A percentile compares a stretch with the other conserved stretches of the same genome.
Conservation (phyloP, 192 early-diverging fungal genomes). For the Coemansia pectinata region DNA sequence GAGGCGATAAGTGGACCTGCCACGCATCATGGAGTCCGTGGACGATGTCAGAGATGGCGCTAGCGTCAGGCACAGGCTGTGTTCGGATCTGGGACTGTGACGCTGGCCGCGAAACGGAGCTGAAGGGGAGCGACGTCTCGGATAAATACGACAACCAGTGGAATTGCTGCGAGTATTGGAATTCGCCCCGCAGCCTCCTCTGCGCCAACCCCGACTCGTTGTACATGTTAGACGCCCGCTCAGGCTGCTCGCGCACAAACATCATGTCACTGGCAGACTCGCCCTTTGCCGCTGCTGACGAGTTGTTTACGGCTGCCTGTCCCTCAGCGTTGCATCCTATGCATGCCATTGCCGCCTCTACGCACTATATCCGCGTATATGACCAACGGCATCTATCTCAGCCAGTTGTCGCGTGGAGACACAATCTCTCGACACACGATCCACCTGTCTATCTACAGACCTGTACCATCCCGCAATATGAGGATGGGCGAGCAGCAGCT, state of each 20-base stretch:
- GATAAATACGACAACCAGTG: constrained; percentile 21
- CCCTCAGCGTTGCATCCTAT: constrained; percentile 39
- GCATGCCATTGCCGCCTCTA: constrained; percentile 43
- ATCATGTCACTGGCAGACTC: constrained; percentile 20
- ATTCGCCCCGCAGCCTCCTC: constrained; percentile 36
- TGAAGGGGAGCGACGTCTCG: constrained; percentile 8
- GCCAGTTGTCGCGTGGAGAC: constrained; percentile 39
- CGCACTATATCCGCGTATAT: constrained; percentile 36
- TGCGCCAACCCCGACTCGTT: constrained; percentile 26
- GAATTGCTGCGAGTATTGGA: constrained; percentile 49
- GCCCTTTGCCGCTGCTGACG: constrained; percentile 13
- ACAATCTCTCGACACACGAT: constrained; percentile 7
- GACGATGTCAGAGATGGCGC: constrained; percentile 25
- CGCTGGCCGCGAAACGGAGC: constrained; percentile 4
- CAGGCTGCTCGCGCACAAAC: neutral
- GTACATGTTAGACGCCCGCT: constrained; percentile 28
- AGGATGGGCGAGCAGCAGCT: constrained; percentile 13
- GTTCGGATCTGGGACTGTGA: constrained; percentile 43
- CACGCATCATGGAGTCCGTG: constrained; percentile 45
- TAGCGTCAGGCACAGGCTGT: constrained; percentile 35
- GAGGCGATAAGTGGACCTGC: constrained; percentile 38
- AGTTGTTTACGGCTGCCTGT: constrained; percentile 31
- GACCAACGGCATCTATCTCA: constrained; percentile 39
- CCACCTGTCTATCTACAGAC: constrained; percentile 33
- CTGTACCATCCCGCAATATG: constrained; percentile 7